Evolutionary conservation across 2,329 filamentous ascomycete species (phyloP), one percentile per base, ranked within the genome.

Genomic region (Dactylellina leptospora): DNA sequence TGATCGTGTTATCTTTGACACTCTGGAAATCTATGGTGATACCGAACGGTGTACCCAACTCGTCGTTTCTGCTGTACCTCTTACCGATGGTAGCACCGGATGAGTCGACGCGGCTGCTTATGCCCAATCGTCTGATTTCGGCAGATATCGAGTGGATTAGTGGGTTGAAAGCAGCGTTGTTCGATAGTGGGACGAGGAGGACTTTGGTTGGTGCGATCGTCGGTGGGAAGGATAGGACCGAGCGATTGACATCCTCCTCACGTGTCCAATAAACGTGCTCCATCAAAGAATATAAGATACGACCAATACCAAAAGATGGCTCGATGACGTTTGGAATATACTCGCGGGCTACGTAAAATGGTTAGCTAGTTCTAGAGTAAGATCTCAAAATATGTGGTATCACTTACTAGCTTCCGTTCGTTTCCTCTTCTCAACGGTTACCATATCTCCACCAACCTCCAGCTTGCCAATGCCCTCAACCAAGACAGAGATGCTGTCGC

Each of bases 11-110:
- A 80, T 97, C 92, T 81, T 96, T 88, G 76, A 96, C 83, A 50
- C 91, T 96, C 84, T 97, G 91, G 85, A 97, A 97, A 81, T 97
- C 93, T 71, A 97, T 87, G 0, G 93, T 97, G 80, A 97, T 88
- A 79, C 92, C 93, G 75, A 97, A 88, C 5, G 93, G 92, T 45
- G 95, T 97, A 78, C 93, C 95, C 69, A 97, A 86, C 82, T 97
- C 93, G 80, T 97, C 93, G 80, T 97, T 97, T 77, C 95, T 88
- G 79, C 90, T 88, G 81, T 96, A 97, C 59, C 93, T 90, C 85
- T 96, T 96, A 79, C 93, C 93, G 77, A 97, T 97, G 74, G 88
- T 92, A 73, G 93, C 92, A 25, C 90, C 91, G 11, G 91, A 96
- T 80, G 95, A 91, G 78, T 97, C 95, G 36, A 97, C 86, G 73